Conservation (phyloP, 176 grass and related monocot genomes). For the Tillandsia fasciculata region DNA sequence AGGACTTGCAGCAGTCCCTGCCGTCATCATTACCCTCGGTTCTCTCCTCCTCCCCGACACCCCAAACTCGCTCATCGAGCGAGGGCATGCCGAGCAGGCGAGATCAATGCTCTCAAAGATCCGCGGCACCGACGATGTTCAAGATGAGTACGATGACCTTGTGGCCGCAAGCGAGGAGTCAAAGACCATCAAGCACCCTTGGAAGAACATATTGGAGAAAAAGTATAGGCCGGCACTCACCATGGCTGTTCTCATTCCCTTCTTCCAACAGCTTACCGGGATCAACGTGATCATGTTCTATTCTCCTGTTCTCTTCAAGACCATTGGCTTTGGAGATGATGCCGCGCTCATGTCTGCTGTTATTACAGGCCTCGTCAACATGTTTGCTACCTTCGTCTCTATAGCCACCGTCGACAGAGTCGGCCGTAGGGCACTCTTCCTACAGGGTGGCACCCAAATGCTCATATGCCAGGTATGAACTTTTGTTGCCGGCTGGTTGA, state of each 20-base stretch:
- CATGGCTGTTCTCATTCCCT: slow-evolving; percentile 17
- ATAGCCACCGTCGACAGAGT: slow-evolving; percentile 13
- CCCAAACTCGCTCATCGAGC: slow-evolving; percentile 22
- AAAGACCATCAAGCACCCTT: slow-evolving; percentile 3
- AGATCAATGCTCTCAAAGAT: slow-evolving; percentile 15
- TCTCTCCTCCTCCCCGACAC: slow-evolving; percentile 17
- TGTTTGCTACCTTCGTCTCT: slow-evolving; percentile 19
- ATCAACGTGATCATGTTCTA: slow-evolving; percentile 25
- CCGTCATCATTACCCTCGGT: slow-evolving; percentile 10
- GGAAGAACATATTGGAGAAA: slow-evolving; percentile 7
- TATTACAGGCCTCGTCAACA: slow-evolving; percentile 18
- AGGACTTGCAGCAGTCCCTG: slow-evolving; percentile 5
- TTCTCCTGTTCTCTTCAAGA: slow-evolving; percentile 20
- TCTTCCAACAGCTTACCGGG: slow-evolving; percentile 23
- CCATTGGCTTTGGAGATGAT: slow-evolving; percentile 12
- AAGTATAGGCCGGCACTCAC: slow-evolving; percentile 18
- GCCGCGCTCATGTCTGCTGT: slow-evolving; percentile 18
- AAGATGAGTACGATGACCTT: slow-evolving; percentile 7
- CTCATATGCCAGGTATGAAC: slow-evolving; percentile 17
- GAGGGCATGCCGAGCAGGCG: slow-evolving; percentile 10
- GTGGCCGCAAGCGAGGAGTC: not conserved
- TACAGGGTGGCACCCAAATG: slow-evolving; percentile 21
- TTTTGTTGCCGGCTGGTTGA: not conserved
- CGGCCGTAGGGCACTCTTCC: slow-evolving; percentile 8
- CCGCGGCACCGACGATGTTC: slow-evolving; percentile 11